A percentile compares a stretch with the other conserved stretches of the same genome.
Evolutionary conservation across 148 eudicot species (phyloP).

Genomic region (Tetragonia tetragonoides): DNA sequence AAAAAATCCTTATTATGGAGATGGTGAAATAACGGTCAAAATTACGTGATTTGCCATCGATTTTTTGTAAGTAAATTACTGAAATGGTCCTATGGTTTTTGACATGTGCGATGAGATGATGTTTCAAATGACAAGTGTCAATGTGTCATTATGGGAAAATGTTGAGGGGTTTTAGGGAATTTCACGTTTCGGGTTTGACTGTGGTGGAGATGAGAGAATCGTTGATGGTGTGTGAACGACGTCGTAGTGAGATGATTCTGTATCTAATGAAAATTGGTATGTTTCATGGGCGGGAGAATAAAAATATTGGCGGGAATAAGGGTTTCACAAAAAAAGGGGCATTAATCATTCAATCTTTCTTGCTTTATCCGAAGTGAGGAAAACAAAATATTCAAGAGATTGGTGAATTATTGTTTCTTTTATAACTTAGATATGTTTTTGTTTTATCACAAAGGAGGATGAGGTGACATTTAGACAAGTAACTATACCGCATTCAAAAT

Average conservation of each 20-base stretch:
- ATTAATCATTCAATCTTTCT: too few relatives aligned
- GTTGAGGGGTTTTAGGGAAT: background rate
- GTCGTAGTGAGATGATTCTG: background rate
- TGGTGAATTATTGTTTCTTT: too few relatives aligned
- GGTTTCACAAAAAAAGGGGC: background rate
- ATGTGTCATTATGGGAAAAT: background rate
- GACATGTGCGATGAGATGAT: too few relatives aligned
- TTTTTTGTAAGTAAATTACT: background rate
- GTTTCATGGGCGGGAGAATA: constrained; percentile 20
- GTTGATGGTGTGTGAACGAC: background rate
- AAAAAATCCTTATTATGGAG: too few relatives aligned
- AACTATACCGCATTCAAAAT: too few relatives aligned
- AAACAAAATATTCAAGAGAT: too few relatives aligned
- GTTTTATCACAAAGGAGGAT: too few relatives aligned
- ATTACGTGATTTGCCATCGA: constrained; percentile 18
- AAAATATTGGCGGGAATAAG: constrained; percentile 24
- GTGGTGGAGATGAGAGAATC: background rate
- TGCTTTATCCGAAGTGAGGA: too few relatives aligned
- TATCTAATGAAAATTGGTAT: background rate
- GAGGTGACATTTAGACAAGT: too few relatives aligned
- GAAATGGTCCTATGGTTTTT: background rate
- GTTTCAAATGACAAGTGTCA: background rate
- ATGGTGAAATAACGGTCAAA: background rate
- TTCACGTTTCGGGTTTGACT: background rate
- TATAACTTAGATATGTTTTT: too few relatives aligned